These are phyloP conservation scores for Apiospora sp. DNA, from an alignment of 2,329 filamentous ascomycete genomes.

Conservation along the genomic window DNA sequence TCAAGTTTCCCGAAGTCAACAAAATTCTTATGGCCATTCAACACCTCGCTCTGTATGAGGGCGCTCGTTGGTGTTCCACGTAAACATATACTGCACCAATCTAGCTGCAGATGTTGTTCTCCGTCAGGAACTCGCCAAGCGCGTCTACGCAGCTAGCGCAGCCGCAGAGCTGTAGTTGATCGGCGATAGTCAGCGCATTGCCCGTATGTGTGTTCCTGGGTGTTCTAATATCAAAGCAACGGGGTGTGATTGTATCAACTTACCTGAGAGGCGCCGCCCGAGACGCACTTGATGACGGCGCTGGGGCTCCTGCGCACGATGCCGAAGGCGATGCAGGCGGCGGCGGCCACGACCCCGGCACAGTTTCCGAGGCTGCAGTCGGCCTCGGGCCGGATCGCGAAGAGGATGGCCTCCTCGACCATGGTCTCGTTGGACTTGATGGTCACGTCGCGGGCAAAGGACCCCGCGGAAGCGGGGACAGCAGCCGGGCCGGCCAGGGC, in stretches of 20 bases:
- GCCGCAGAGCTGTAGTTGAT: slow-evolving; percentile 8
- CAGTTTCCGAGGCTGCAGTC: neutral
- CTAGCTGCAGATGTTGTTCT: neutral
- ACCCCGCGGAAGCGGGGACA: neutral
- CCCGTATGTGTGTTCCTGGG: no score
- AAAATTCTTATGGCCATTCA: neutral
- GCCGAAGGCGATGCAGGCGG: slow-evolving; percentile 12
- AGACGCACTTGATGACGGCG: neutral
- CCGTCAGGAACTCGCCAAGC: neutral
- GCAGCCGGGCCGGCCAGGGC: neutral
- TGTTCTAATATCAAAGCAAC: no score
- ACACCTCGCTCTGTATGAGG: neutral
- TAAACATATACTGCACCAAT: neutral
- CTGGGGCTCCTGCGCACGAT: neutral
- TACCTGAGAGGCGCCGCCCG: neutral
- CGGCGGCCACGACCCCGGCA: neutral
- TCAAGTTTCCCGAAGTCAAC: neutral
- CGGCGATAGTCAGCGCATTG: no score
- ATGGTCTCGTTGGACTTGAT: neutral
- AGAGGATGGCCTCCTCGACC: slow-evolving; percentile 7
- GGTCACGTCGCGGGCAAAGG: neutral
- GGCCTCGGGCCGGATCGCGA: neutral
- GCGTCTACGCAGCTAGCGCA: neutral
- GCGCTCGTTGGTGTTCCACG: neutral
- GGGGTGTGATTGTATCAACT: no score